Conservation (phyloP, 2,329 filamentous ascomycete species). For the Botrytis hyacinthi region DNA sequence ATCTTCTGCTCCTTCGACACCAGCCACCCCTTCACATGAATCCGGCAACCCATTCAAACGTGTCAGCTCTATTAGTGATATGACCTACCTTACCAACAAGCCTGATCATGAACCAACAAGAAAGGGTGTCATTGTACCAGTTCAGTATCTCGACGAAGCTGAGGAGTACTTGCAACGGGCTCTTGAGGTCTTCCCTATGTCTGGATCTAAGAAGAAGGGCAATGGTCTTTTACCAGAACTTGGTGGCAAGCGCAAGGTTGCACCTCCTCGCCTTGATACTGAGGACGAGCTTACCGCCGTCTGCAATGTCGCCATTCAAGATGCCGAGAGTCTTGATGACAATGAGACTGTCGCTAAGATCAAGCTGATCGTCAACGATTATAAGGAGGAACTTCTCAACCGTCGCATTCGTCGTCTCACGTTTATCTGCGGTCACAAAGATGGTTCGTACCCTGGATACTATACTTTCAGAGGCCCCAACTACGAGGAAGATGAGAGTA, state of each 20-base stretch:
- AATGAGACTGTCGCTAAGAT: constrained; percentile 77
- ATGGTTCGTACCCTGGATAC: constrained; percentile 94
- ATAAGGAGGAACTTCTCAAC: constrained; percentile 78
- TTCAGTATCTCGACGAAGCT: constrained; percentile 89
- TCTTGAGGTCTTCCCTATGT: constrained; percentile 73
- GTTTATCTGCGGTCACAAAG: constrained; percentile 92
- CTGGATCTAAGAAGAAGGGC: constrained; percentile 54
- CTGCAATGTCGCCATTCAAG: constrained; percentile 85
- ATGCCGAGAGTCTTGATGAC: constrained; percentile 81
- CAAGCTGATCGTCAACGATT: constrained; percentile 69
- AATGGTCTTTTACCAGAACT: constrained; percentile 69
- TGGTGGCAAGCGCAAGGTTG: constrained; percentile 66
- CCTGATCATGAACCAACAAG: constrained; percentile 73
- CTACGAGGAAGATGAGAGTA: constrained; percentile 89
- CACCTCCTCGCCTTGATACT: constrained; percentile 52
- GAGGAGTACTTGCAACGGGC: constrained; percentile 84
- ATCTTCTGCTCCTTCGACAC: constrained; percentile 79
- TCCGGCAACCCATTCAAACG: constrained; percentile 68
- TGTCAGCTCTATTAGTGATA: constrained; percentile 92
- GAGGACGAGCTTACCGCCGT: constrained; percentile 85
- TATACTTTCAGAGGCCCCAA: constrained; percentile 94
- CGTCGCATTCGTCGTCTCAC: constrained; percentile 86
- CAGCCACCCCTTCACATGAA: constrained; percentile 67
- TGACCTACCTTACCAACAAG: constrained; percentile 80
- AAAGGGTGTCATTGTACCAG: constrained; percentile 92